Evolutionary conservation across 371 early-diverging fungal species (phyloP), one percentile per base, ranked within the genome.

Genomic region (Phascolomyces articulosus): DNA sequence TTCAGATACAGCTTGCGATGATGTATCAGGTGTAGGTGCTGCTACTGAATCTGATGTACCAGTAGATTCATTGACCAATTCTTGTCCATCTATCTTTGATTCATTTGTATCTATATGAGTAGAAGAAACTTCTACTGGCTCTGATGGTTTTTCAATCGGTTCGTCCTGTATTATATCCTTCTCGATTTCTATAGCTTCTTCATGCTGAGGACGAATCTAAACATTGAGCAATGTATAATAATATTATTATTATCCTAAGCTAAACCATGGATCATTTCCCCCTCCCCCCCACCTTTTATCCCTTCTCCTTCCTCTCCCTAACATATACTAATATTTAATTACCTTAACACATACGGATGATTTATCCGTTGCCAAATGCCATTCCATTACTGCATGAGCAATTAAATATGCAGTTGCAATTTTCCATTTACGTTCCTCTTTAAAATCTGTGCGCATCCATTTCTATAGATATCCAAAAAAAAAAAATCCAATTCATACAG

Each of bases 371-470:
- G 91, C 76, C 20, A 72, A 57, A 79, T 95, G 95, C 88, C 93
- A 96, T 57, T 91, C 94, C 85, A 91, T 75, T 6, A 96, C 87
- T 74, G 92, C 92, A 40, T 75, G 75, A 0, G 92, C 85, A 1
- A 95, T 61, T 62, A 78, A 77, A 64, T 80, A 90, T 0, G 94
- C 92, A 51, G 85, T 85, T 3, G 92, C 93, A 40, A 91, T 80
- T 66, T 93, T 95, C 92, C 93, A 91, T 66, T 89, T 90, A 29
- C 92, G 83, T 69, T 95, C 96, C 64, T 95, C 92, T 56, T 86
- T 85, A 70, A 92, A 95, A 68, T 97, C 97, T 0, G 87, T 90
- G 20, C 87, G 85, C 83, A 92, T 82, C 95, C 96, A 96, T 74
- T 82, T 86, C 90, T 90, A 62, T 41, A 40, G 10, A 23, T 2